A percentile compares a stretch with the other conserved stretches of the same genome.
Conservation (phyloP, 1,284 basidiomycete species). For the Vanrija sp. region DNA sequence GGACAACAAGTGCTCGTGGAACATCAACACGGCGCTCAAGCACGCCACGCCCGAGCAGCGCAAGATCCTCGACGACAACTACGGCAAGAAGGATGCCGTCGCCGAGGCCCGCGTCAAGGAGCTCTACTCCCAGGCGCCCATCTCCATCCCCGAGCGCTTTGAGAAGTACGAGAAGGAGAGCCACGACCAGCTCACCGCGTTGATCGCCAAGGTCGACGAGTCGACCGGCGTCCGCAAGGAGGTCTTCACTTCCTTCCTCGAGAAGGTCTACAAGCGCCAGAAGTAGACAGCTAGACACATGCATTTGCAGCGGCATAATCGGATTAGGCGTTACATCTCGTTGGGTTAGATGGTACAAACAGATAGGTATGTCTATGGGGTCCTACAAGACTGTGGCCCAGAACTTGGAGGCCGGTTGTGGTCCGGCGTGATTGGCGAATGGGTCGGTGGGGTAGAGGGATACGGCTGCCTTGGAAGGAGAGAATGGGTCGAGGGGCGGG, state of each 20-base stretch:
- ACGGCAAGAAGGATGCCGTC: conserved; percentile 73
- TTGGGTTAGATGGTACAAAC: not conserved
- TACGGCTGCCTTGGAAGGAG: not conserved
- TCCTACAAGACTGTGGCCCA: too few species aligned
- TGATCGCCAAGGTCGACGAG: conserved; percentile 65
- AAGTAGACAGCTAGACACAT: conserved; percentile 65
- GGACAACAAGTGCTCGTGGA: conserved; percentile 99
- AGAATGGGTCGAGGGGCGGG: not conserved
- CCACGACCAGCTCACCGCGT: conserved; percentile 62
- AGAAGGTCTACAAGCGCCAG: conserved; percentile 83
- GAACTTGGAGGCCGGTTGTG: too few species aligned
- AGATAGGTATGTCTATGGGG: too few species aligned
- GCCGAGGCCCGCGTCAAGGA: conserved; percentile 69
- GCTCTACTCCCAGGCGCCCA: conserved; percentile 61
- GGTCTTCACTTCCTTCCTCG: conserved; percentile 79
- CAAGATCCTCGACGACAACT: conserved; percentile 65
- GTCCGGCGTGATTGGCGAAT: too few species aligned
- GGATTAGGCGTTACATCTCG: not conserved
- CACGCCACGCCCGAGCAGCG: conserved; percentile 62
- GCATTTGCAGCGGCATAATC: not conserved
- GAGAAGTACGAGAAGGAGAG: conserved; percentile 72
- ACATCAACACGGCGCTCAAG: conserved; percentile 81
- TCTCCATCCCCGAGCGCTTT: conserved; percentile 68
- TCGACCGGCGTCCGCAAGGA: conserved; percentile 66
- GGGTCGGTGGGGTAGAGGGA: too few species aligned